Conservation (phyloP, 164 flowering plant species). For the Dillenia suffruticosa region DNA sequence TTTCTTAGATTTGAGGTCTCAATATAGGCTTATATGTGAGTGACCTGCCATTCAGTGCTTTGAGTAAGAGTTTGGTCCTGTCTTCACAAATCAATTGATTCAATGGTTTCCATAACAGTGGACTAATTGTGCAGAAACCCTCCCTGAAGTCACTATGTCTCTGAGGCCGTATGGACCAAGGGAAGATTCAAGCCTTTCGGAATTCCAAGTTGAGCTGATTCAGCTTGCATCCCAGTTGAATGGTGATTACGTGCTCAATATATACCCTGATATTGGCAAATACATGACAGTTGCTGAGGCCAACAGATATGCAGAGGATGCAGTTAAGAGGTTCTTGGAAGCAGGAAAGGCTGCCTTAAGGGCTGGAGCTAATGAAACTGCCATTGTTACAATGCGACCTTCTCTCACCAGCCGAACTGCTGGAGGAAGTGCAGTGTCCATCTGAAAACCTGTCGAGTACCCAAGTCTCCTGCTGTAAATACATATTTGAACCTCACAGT, state of each 20-base stretch:
- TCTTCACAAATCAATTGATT: too few relatives aligned
- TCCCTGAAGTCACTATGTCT: slow-evolving; percentile 40
- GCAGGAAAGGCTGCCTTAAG: slow-evolving; percentile 58
- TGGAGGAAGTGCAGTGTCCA: background rate
- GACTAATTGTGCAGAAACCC: slow-evolving; percentile 24
- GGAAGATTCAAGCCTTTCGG: slow-evolving; percentile 52
- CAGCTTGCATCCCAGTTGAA: slow-evolving; percentile 75
- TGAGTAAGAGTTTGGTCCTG: too few relatives aligned
- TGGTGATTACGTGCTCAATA: slow-evolving; percentile 57
- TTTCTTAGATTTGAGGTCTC: too few relatives aligned
- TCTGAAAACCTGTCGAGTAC: too few relatives aligned
- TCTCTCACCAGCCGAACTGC: slow-evolving; percentile 51
- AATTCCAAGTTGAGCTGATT: slow-evolving; percentile 64
- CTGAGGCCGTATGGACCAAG: slow-evolving; percentile 53
- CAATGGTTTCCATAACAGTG: too few relatives aligned
- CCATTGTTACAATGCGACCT: slow-evolving; percentile 67
- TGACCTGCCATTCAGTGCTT: too few relatives aligned
- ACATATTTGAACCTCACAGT: too few relatives aligned
- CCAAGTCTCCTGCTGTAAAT: too few relatives aligned
- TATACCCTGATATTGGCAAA: slow-evolving; percentile 56
- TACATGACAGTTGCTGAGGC: slow-evolving; percentile 56
- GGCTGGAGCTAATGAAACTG: slow-evolving; percentile 70
- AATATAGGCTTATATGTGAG: too few relatives aligned
- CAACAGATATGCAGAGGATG: slow-evolving; percentile 60
- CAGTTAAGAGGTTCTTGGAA: slow-evolving; percentile 64